Evolutionary conservation across 2,329 filamentous ascomycete species (phyloP), one percentile per base, ranked within the genome.

Genomic region (Emergomyces orientalis): DNA sequence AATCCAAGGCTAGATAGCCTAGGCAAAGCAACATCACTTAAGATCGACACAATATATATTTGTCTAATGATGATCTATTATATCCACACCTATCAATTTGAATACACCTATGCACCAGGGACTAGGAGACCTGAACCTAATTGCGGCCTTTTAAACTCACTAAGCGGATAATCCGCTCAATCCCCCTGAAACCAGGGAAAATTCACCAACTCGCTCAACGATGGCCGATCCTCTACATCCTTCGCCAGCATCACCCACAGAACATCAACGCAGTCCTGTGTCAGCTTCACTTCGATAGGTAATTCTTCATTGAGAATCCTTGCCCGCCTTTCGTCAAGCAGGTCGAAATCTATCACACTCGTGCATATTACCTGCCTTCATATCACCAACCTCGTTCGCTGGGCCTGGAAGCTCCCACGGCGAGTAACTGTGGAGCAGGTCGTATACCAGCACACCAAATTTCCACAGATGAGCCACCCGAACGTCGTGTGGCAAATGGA

Each of bases 141-240:
- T 1, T 47, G 19, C 45, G 22, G 22, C 45, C n/a, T n/a, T 6
- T 51, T 13, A 45, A 66, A 61, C 32, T 55, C 45, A 25, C 34
- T 43, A 30, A 41, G 4, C 13, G 52, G 45, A 59, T 60, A 49
- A 55, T 68, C 65, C 19, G 59, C 58, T 63, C 64, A 68, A 25
- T 64, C 63, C 30, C 67, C 51, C 67, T n/a, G 65, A 61, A 72
- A 73, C 72, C 71, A 73, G 14, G 70, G 70, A 58, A 70, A 71
- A 7, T 64, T 59, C 9, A 47, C 58, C 63, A 73, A 27, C 51
- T 69, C 68, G 22, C 63, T 60, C 17, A 74, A 58, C 0, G 62
- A 66, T n/a, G n/a, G n/a, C n/a, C n/a, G n/a, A n/a, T n/a, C n/a
- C n/a, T n/a, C n/a, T n/a, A n/a, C n/a, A 3, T 73, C 63, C 58